Conservation (phyloP, 73 alveolate genomes). For the Uronychia setigera region DNA sequence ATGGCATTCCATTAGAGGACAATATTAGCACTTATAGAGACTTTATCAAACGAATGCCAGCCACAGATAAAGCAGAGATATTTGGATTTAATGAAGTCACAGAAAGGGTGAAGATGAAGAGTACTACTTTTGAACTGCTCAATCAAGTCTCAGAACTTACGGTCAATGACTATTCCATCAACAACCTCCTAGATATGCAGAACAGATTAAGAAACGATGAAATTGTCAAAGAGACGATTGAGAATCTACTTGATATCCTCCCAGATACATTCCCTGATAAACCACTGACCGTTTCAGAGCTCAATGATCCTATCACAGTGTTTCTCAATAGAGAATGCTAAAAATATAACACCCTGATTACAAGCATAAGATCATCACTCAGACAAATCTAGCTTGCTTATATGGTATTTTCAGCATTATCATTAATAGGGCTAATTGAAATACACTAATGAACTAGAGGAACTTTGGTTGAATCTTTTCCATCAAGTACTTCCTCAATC, state of each 20-base stretch:
- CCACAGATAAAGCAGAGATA: conserved; percentile 5
- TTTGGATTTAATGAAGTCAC: conserved; percentile 35
- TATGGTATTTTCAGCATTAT: too few relatives aligned
- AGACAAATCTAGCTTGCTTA: too few relatives aligned
- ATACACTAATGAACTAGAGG: too few relatives aligned
- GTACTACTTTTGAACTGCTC: conserved; percentile 16
- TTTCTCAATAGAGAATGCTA: too few relatives aligned
- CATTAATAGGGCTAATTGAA: too few relatives aligned
- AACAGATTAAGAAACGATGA: background rate
- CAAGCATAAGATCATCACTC: too few relatives aligned
- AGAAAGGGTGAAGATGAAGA: conserved; percentile 9
- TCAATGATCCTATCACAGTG: too few relatives aligned
- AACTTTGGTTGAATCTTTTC: too few relatives aligned
- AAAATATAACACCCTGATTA: too few relatives aligned
- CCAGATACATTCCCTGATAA: background rate
- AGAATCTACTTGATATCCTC: background rate
- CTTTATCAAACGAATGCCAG: conserved; percentile 16
- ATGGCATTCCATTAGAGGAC: conserved; percentile 27
- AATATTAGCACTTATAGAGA: background rate
- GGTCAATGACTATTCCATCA: background rate
- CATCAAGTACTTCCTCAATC: too few relatives aligned
- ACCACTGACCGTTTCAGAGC: too few relatives aligned
- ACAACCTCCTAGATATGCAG: background rate
- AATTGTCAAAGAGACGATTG: background rate
- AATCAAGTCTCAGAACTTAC: background rate